Evolutionary conservation across 2,329 filamentous ascomycete genomes (phyloP).

Genomic region (Trichoderma atrobrunneum): DNA sequence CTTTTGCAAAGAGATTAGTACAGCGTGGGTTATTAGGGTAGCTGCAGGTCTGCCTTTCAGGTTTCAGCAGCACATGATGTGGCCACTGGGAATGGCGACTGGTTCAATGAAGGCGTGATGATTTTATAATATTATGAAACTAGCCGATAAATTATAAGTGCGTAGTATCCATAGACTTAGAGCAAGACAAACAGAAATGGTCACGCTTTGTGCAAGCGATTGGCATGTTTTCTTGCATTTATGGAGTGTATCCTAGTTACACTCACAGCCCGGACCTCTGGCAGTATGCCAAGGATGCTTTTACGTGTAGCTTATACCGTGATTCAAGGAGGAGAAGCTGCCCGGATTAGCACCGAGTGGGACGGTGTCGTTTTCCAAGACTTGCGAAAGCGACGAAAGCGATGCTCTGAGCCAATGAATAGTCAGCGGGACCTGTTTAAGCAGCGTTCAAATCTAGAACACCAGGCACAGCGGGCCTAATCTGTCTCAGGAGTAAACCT

Average conservation of each 20-base stretch:
- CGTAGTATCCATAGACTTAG: background rate
- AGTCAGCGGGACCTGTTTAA: background rate
- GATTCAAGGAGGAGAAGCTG: background rate
- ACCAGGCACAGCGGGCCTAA: background rate
- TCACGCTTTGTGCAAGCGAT: background rate
- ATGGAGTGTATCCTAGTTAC: background rate
- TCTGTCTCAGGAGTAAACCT: background rate
- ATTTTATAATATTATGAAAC: background rate
- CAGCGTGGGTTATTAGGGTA: background rate
- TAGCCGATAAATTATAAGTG: too few species aligned
- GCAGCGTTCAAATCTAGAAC: background rate
- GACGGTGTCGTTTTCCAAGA: background rate
- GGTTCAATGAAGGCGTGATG: background rate
- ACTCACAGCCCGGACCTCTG: background rate
- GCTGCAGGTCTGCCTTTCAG: background rate
- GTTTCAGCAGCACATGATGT: constrained; percentile 6
- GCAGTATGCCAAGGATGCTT: background rate
- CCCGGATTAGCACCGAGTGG: background rate
- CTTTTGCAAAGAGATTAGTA: background rate
- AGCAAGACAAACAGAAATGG: background rate
- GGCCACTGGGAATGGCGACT: background rate
- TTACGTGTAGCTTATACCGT: too few species aligned
- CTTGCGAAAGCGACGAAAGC: background rate
- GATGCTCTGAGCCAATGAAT: background rate
- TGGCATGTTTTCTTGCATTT: background rate